phyloP scores from a whole-genome alignment of 1,284 basidiomycete genomes.

The Sanghuangporus baumii region DNA sequence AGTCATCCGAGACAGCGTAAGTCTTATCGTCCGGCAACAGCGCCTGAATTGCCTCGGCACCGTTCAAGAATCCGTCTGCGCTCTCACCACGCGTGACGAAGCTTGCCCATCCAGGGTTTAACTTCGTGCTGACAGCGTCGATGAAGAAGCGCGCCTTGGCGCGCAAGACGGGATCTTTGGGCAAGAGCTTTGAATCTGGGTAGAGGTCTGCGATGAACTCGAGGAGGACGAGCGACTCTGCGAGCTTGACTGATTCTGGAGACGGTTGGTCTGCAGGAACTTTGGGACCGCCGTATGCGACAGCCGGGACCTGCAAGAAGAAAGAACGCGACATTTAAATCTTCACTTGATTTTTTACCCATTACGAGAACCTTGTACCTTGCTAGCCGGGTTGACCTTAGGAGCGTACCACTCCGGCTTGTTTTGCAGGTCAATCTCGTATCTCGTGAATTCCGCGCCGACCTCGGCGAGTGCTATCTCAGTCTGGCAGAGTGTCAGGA shows the following conservation, averaged over 20 bases:
- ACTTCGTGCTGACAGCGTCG: conserved; percentile 41
- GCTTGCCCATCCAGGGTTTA: conserved; percentile 33
- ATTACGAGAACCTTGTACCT: conserved; percentile 33
- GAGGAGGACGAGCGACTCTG: conserved; percentile 56
- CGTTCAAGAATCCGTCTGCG: conserved; percentile 34
- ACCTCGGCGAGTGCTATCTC: conserved; percentile 56
- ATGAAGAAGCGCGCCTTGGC: conserved; percentile 59
- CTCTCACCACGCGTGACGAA: conserved; percentile 37
- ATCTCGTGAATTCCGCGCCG: conserved; percentile 41
- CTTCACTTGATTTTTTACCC: not conserved
- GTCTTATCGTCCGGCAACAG: conserved; percentile 35
- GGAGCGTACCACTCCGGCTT: conserved; percentile 63
- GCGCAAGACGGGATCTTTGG: conserved; percentile 46
- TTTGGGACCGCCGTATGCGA: conserved; percentile 53
- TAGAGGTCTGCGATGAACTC: conserved; percentile 57
- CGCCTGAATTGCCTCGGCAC: conserved; percentile 36
- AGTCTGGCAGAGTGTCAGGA: conserved; percentile 29
- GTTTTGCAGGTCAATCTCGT: conserved; percentile 51
- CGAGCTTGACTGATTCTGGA: conserved; percentile 36
- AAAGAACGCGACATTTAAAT: not conserved
- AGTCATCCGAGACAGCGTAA: conserved; percentile 40
- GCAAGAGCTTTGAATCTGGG: conserved; percentile 41
- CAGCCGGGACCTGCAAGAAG: not conserved
- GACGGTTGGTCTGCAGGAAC: conserved; percentile 10
- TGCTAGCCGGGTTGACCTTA: conserved; percentile 56